phyloP scores from a whole-genome alignment of 2,329 filamentous ascomycete species.

The Cladophialophora chaetospira region DNA sequence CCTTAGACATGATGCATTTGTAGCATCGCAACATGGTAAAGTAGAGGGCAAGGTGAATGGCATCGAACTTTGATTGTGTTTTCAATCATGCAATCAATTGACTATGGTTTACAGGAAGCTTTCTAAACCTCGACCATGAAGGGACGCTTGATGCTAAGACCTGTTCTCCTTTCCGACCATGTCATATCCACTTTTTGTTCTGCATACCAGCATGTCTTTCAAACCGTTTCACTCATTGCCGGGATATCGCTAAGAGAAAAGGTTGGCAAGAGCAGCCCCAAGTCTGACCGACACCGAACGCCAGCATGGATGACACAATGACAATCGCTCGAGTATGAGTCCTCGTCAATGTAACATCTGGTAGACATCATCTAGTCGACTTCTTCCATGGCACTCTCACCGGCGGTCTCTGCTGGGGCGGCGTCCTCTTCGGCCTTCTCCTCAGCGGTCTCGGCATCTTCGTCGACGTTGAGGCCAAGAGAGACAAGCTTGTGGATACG shows the following conservation, averaged over 20 bases:
- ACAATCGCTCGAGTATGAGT: conserved; percentile 15
- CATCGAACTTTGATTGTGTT: too few species aligned
- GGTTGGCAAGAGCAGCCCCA: conserved; percentile 11
- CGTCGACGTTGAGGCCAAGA: conserved; percentile 94
- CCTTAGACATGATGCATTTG: too few species aligned
- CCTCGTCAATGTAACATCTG: conserved; percentile 25
- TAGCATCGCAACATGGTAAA: too few species aligned
- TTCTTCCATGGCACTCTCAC: conserved; percentile 99
- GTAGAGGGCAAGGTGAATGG: too few species aligned
- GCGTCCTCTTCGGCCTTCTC: conserved; percentile 59
- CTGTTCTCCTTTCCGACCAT: conserved; percentile 12
- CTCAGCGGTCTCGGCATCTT: conserved; percentile 73
- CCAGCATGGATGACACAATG: conserved; percentile 24
- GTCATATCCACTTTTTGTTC: conserved; percentile 13
- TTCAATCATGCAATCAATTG: conserved; percentile 17
- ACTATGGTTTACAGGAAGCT: conserved; percentile 9
- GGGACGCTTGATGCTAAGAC: conserved; percentile 6
- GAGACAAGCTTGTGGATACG: conserved; percentile 99
- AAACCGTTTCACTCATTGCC: conserved; percentile 28
- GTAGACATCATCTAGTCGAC: conserved; percentile 73
- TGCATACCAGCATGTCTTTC: conserved; percentile 17
- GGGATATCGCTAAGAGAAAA: conserved; percentile 29
- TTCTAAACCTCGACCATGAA: conserved; percentile 14
- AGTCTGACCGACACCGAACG: conserved; percentile 23
- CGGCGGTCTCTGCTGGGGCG: conserved; percentile 64